These are phyloP conservation scores for Encephalitozoon intestinalis DNA, from an alignment of 371 early-diverging fungal genomes.

Conservation along the genomic window DNA sequence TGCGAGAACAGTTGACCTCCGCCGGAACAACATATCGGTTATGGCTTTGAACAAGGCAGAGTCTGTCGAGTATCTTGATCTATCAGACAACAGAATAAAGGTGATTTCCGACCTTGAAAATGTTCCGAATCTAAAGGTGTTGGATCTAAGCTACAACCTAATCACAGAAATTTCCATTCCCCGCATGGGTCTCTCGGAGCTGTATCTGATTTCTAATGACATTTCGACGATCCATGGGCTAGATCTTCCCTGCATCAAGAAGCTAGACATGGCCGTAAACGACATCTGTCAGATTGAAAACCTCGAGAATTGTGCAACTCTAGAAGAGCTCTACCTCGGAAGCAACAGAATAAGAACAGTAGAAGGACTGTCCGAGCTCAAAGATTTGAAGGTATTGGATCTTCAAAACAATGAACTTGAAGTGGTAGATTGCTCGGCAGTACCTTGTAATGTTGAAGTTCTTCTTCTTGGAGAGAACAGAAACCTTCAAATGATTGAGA, in stretches of 20 bases:
- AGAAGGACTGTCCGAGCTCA: conserved; percentile 21
- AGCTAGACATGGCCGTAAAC: conserved; percentile 54
- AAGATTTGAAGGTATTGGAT: conserved; percentile 36
- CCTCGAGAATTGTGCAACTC: neutral
- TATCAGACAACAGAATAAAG: conserved; percentile 51
- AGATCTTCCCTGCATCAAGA: conserved; percentile 23
- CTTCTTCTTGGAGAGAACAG: conserved; percentile 45
- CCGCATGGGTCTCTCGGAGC: conserved; percentile 24
- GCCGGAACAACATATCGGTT: conserved; percentile 31
- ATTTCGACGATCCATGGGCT: conserved; percentile 27
- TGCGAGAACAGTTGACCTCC: conserved; percentile 1
- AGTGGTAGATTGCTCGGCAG: conserved; percentile 40
- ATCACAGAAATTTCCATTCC: conserved; percentile 7
- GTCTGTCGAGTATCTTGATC: conserved; percentile 44
- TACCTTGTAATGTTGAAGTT: conserved; percentile 37
- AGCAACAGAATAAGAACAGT: conserved; percentile 41
- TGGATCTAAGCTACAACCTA: conserved; percentile 55
- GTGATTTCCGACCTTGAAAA: conserved; percentile 22
- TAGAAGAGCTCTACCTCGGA: conserved; percentile 52
- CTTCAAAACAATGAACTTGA: conserved; percentile 47
- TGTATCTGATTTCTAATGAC: conserved; percentile 55
- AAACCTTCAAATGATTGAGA: conserved; percentile 27
- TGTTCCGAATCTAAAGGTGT: conserved; percentile 29
- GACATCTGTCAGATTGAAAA: conserved; percentile 37
- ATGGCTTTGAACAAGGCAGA: conserved; percentile 2